Base-by-base conservation (phyloP, 192 early-diverging fungal species). In the Endogone sp. region DNA sequence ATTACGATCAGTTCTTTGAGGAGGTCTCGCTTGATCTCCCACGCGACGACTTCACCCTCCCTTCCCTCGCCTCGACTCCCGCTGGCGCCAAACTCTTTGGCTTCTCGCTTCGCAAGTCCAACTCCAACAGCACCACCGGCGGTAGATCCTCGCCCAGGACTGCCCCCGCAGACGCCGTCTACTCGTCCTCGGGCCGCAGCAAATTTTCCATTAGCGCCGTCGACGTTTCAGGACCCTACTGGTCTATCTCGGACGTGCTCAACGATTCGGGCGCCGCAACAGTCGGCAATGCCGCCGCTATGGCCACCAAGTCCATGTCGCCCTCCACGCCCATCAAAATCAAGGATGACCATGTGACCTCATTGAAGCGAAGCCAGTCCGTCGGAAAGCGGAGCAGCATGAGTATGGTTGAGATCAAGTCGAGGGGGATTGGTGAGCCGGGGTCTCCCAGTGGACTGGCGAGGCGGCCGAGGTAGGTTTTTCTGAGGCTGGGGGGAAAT, bases 1-100 rank as follows among this genome's bases (percentile, higher is more conserved):
- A 59, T 3, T 79, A 79, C 16, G 77, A 79, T 20, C 72, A 79
- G 22, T 68, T 79, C 20, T 79, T 79, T 72, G 77, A 79, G 59
- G 77, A 79, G 57, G 77, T 79, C 22, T 79, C 77, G 4, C 44
- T 79, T 10, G 77, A 79, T 31, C 58, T 79, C 6, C 77, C 77
- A 55, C 60, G 77, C n/a, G 70, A 72, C 22, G 24, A 26, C 59
- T 22, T 49, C 37, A 49, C 37, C 9, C 37, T 49, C 37, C 37
- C 37, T 49, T 49, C 37, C 16, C 9, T 16, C 16, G 37, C 37
- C 37, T 16, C 37, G 16, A 0, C 37, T 6, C 6, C 37, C 37
- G 58, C 62, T 0, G 57, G 67, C 56, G 62, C 71, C 20, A 72
- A 69, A 29, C 54, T 73, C 3, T 64, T 78, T 44, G 70, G 70